phyloP scores from a whole-genome alignment of 495 filamentous ascomycete genomes.

The Tuber microsphaerosporum region DNA sequence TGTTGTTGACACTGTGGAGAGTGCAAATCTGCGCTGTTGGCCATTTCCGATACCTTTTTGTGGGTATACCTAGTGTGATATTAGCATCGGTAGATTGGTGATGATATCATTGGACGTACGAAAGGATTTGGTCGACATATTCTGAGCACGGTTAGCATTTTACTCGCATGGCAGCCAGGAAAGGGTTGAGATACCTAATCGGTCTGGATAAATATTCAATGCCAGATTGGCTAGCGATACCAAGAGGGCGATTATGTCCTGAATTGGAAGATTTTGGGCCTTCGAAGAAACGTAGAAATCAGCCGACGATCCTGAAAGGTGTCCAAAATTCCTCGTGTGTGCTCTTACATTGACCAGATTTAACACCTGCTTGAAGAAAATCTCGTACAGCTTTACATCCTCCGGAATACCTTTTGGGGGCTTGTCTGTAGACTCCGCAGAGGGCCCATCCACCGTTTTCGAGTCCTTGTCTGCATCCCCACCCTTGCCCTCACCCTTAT shows the following conservation, averaged over 20 bases:
- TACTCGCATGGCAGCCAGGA: constrained; percentile 10
- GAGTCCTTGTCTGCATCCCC: constrained; percentile 44
- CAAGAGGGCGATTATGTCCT: constrained; percentile 85
- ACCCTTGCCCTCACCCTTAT: constrained; percentile 34
- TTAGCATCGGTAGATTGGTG: constrained; percentile 8
- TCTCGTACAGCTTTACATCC: constrained; percentile 86
- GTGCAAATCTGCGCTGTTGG: constrained; percentile 89
- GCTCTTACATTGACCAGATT: constrained; percentile 62
- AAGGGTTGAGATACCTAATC: constrained; percentile 48
- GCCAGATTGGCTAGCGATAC: constrained; percentile 89
- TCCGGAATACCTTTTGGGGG: constrained; percentile 62
- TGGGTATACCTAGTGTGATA: constrained; percentile 53
- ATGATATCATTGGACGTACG: constrained; percentile 44
- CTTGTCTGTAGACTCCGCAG: constrained; percentile 45
- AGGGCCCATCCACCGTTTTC: constrained; percentile 9
- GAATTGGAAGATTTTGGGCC: constrained; percentile 80
- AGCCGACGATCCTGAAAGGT: constrained; percentile 36
- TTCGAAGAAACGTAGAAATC: constrained; percentile 45
- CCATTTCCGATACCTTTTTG: constrained; percentile 77
- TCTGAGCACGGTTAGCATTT: constrained; percentile 46
- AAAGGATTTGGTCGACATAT: constrained; percentile 89
- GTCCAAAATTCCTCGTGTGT: constrained; percentile 40
- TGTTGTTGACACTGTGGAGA: constrained; percentile 79
- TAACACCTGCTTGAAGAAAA: constrained; percentile 94
- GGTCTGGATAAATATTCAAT: constrained; percentile 87